Evolutionary conservation across 805 yeast genomes (phyloP), one percentile per base, ranked within the genome.

Genomic region (Starmerella floricola): DNA sequence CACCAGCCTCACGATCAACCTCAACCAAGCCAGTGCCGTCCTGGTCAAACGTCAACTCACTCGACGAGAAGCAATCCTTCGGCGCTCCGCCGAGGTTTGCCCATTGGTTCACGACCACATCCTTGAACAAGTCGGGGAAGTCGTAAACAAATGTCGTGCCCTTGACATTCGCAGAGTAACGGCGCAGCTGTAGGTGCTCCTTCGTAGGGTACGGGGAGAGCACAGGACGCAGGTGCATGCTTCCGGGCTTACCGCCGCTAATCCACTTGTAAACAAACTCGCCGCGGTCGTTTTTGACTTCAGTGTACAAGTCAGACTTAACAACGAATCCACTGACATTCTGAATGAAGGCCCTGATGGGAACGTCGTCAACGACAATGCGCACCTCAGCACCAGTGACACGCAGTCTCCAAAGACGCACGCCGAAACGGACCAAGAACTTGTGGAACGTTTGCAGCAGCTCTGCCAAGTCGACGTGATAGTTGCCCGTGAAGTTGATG

Each of bases 121-220:
- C 96, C 57, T 87, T 83, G 80, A 93, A 91, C 57, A 91, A 68
- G 62, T 91, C 98, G 40, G 99, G 98, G 91, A 91, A 93, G 65
- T 91, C 99, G 59, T 93, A 91, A 38, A 85, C 95, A 60, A 85
- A 91, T 10, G 98, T 87, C 16, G 99, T 91, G 50, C 98, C 98
- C 87, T 91, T 81, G 56, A 84, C 72, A 65, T 91, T 97, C 38
- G 99, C 99, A 69, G 80, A 83, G 71, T 93, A 93, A 67, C 99
- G 85, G 66, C 91, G 91, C 56, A 97, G 96, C 69, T 91, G 98
- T 58, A 91, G 73, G 68, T 94, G 87, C 67, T 91, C 98, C 71
- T 91, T 91, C 26, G 93, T 94, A 45, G 97, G 94, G 61, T 91
- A 93, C 38, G 96, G 95, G 40, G 96, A 84, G 36, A 87, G 79